Percentiles rank a stretch among this genome's conserved stretches.
phyloP scores from a whole-genome alignment of 495 filamentous ascomycete species.

The Xylaria curta region DNA sequence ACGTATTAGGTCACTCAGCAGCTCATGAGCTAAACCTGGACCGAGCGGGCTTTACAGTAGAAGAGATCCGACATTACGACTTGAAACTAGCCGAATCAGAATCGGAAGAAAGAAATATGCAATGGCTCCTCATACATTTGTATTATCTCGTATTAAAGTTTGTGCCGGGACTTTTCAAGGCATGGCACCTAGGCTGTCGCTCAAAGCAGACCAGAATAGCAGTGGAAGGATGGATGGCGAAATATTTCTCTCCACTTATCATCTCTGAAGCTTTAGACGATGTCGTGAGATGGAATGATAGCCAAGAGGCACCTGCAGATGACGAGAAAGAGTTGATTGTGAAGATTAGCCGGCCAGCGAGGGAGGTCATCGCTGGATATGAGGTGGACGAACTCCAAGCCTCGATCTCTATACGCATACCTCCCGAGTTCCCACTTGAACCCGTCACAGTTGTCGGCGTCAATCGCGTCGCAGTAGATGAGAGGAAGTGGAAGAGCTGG shows the following conservation, averaged over 20 bases:
- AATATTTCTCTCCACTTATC: slow-evolving; percentile 82
- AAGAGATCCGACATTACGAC: slow-evolving; percentile 74
- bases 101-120: slow-evolving; percentile 67
- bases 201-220: slow-evolving; percentile 77
- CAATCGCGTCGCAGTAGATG: slow-evolving; percentile 83
- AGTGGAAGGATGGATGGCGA: slow-evolving; percentile 81
- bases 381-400: slow-evolving; percentile 86
- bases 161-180: slow-evolving; percentile 76
- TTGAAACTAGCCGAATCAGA: slow-evolving; percentile 61
- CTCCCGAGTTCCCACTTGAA: slow-evolving; percentile 79
- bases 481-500: slow-evolving; percentile 90
- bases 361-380: slow-evolving; percentile 82
- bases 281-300: slow-evolving; percentile 72
- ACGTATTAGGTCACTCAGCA: slow-evolving; percentile 76
- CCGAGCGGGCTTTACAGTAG: slow-evolving; percentile 51
- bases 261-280: slow-evolving; percentile 72
- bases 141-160: slow-evolving; percentile 82
- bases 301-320: slow-evolving; percentile 59
- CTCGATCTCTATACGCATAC: slow-evolving; percentile 77
- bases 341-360: slow-evolving; percentile 69
- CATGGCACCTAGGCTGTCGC: slow-evolving; percentile 82
- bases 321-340: slow-evolving; percentile 75
- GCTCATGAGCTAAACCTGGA: slow-evolving; percentile 68
- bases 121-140: slow-evolving; percentile 84
- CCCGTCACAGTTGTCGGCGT: slow-evolving; percentile 75